Percentiles rank a stretch among this genome's conserved stretches.
Evolutionary conservation across 441 rosid genomes (phyloP).

Genomic region (Rhodomyrtus psidioides): DNA sequence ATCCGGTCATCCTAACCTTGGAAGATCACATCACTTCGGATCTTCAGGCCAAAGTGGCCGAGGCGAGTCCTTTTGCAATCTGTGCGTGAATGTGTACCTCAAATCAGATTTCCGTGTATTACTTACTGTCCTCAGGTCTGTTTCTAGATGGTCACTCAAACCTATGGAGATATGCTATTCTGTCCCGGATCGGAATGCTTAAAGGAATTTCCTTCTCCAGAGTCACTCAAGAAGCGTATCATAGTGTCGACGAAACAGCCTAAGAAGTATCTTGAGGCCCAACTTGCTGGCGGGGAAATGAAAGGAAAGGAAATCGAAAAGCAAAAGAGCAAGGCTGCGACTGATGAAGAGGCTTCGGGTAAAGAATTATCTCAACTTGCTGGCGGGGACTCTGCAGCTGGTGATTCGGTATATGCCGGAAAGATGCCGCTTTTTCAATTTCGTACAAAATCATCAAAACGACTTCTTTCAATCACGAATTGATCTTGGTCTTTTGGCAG

Average conservation of each 20-base stretch:
- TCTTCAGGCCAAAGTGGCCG: slow-evolving; percentile 7
- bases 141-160: slow-evolving; percentile 5
- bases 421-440: background rate
- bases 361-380: background rate
- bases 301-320: background rate
- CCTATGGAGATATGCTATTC: slow-evolving; percentile 5
- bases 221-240: background rate
- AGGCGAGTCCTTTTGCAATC: background rate
- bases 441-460: background rate
- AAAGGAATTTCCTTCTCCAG: slow-evolving; percentile 6
- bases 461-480: background rate
- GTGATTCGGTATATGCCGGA: background rate
- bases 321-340: background rate
- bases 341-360: background rate
- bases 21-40: slow-evolving; percentile 3
- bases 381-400: background rate
- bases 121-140: background rate
- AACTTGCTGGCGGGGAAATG: too few relatives aligned
- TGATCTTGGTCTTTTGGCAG: background rate
- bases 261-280: slow-evolving; percentile 1
- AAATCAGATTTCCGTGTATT: background rate
- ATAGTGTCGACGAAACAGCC: slow-evolving; percentile 8
- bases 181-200: background rate
- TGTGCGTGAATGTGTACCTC: background rate
- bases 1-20: background rate